These are phyloP conservation scores for Amorphotheca resinae DNA, from an alignment of 495 filamentous ascomycete species.

Conservation along the genomic window DNA sequence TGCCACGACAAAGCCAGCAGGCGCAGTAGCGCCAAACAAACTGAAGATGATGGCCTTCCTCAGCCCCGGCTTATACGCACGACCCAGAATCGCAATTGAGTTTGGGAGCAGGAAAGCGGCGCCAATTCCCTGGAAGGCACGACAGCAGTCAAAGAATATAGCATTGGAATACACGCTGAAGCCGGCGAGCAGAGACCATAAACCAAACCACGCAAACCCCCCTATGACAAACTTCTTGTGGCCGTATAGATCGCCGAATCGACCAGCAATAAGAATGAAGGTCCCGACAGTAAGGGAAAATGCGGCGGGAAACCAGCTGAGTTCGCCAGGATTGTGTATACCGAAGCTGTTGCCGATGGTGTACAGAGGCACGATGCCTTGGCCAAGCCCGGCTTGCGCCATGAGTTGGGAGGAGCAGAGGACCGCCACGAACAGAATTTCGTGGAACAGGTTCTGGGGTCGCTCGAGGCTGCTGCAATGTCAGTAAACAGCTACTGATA, in stretches of 20 bases:
- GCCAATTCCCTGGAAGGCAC: constrained; percentile 50
- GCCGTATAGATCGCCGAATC: constrained; percentile 53
- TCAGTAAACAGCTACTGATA: too few relatives aligned
- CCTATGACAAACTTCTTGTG: constrained; percentile 47
- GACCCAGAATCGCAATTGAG: constrained; percentile 46
- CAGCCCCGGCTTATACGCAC: constrained; percentile 37
- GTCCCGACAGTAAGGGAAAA: constrained; percentile 48
- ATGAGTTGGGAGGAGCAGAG: constrained; percentile 19
- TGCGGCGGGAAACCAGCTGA: constrained; percentile 37
- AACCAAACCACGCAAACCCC: constrained; percentile 48
- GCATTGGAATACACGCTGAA: constrained; percentile 31
- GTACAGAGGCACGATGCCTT: constrained; percentile 28
- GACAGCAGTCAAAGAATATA: constrained; percentile 45
- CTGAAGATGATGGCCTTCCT: constrained; percentile 53
- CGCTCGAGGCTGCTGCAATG: neutral
- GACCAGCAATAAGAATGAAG: constrained; percentile 51
- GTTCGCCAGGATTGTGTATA: constrained; percentile 26
- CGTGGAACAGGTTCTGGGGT: constrained; percentile 2
- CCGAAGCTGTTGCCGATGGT: constrained; percentile 36
- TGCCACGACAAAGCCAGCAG: constrained; percentile 40
- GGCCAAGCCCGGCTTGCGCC: constrained; percentile 28
- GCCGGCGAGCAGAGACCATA: constrained; percentile 50
- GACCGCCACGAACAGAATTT: constrained; percentile 12
- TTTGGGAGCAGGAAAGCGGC: constrained; percentile 51
- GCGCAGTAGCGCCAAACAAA: constrained; percentile 50